Conservation (phyloP, 2,329 filamentous ascomycete genomes). For the Scedosporium dehoogii region DNA sequence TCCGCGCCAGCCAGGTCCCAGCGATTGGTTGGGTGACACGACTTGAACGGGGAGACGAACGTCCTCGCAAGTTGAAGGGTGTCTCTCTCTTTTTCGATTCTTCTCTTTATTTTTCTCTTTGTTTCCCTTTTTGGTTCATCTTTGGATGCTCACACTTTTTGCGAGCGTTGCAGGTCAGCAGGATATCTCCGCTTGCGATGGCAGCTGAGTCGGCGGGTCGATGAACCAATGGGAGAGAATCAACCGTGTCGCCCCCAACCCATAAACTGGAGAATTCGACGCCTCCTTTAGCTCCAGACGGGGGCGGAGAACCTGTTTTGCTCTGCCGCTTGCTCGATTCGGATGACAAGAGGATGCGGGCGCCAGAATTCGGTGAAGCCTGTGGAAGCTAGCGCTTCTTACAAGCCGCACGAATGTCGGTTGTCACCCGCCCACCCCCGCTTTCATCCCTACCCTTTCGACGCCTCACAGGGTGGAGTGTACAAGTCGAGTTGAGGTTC, state of each 20-base stretch:
- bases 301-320: background rate
- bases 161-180: background rate
- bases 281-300: background rate
- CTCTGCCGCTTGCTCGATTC: background rate
- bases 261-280: background rate
- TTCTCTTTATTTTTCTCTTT: background rate
- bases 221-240: background rate
- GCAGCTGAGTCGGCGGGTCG: background rate
- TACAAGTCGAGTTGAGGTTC: background rate
- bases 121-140: background rate
- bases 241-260: background rate
- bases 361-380: slow-evolving; percentile 1
- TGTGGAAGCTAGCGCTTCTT: background rate
- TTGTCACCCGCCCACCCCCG: background rate
- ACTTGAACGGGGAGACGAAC: background rate
- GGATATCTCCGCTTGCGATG: background rate
- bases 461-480: slow-evolving; percentile 1
- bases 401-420: background rate
- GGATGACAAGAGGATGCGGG: background rate
- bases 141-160: background rate
- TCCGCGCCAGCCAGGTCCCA: background rate
- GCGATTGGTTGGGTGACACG: background rate
- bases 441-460: background rate
- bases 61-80: background rate
- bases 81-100: background rate